phyloP scores from a whole-genome alignment of 2,329 filamentous ascomycete species.

The Spiromastix sp. region DNA sequence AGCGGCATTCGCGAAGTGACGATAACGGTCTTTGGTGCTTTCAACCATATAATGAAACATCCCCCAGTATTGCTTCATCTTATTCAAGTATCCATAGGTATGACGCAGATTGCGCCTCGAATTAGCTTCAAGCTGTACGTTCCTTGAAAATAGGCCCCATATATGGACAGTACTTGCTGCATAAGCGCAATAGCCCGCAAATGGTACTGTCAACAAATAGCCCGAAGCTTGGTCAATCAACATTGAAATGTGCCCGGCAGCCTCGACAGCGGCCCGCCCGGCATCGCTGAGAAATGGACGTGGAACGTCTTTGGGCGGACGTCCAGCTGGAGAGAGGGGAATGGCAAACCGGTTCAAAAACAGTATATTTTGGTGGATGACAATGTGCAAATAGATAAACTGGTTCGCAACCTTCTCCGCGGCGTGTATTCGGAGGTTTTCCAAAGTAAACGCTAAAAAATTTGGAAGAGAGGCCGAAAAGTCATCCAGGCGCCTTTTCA shows the following conservation, averaged over 20 bases:
- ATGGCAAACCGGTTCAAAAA: constrained; percentile 86
- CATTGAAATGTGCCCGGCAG: constrained; percentile 77
- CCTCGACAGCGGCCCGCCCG: constrained; percentile 64
- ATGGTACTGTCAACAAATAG: constrained; percentile 76
- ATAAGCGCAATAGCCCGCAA: constrained; percentile 91
- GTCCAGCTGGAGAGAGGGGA: constrained; percentile 53
- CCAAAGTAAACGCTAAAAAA: constrained; percentile 60
- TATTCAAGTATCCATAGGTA: constrained; percentile 82
- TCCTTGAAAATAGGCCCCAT: constrained; percentile 80
- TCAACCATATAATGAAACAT: constrained; percentile 98
- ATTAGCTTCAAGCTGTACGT: constrained; percentile 59
- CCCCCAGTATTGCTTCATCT: constrained; percentile 97
- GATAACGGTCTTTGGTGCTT: constrained; percentile 80
- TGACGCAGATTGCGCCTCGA: constrained; percentile 77
- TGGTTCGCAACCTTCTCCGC: constrained; percentile 82
- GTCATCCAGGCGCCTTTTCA: constrained; percentile 61
- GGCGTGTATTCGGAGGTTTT: constrained; percentile 76
- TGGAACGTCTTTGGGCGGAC: constrained; percentile 60
- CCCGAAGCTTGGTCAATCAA: constrained; percentile 71
- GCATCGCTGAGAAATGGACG: constrained; percentile 67
- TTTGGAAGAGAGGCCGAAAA: constrained; percentile 61
- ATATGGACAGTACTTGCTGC: constrained; percentile 91
- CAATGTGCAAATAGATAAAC: constrained; percentile 84
- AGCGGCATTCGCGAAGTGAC: constrained; percentile 71
- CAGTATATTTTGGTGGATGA: constrained; percentile 77